A percentile compares a stretch with the other conserved stretches of the same genome.
Evolutionary conservation across 495 filamentous ascomycete genomes (phyloP).

Genomic region (Hypoxylon subgilvum): DNA sequence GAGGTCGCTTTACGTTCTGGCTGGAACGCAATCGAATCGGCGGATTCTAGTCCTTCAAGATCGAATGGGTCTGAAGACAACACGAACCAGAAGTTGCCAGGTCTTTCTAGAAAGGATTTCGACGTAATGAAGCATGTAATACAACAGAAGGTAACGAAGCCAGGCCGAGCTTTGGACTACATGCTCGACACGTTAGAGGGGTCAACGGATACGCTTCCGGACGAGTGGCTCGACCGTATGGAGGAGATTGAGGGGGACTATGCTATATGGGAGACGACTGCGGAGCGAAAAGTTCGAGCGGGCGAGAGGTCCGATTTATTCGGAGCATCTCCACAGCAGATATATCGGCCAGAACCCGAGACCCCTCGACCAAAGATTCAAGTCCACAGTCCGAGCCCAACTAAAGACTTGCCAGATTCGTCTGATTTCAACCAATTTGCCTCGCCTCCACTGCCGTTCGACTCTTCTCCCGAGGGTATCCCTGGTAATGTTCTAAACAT

Average conservation of each 20-base stretch:
- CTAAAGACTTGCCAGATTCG: slow-evolving; percentile 9
- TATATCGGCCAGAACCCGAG: slow-evolving; percentile 15
- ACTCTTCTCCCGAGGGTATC: slow-evolving; percentile 13
- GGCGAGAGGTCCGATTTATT: slow-evolving; percentile 36
- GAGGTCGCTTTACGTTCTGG: slow-evolving; percentile 68
- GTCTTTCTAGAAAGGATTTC: slow-evolving; percentile 59
- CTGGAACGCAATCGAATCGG: slow-evolving; percentile 61
- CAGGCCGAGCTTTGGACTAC: slow-evolving; percentile 76
- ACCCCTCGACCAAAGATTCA: slow-evolving; percentile 27
- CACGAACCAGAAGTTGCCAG: slow-evolving; percentile 4
- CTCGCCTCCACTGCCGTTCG: slow-evolving; percentile 26
- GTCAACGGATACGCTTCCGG: slow-evolving; percentile 79
- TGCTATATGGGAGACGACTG: slow-evolving; percentile 69
- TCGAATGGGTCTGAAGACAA: neutral
- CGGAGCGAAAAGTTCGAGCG: slow-evolving; percentile 49
- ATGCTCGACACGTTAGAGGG: slow-evolving; percentile 88
- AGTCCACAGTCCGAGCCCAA: slow-evolving; percentile 31
- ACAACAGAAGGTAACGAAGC: slow-evolving; percentile 68
- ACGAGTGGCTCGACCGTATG: slow-evolving; percentile 83
- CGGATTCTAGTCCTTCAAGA: slow-evolving; percentile 29
- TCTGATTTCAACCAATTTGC: slow-evolving; percentile 25
- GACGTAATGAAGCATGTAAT: slow-evolving; percentile 68
- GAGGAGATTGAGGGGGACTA: slow-evolving; percentile 83
- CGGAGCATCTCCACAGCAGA: neutral
- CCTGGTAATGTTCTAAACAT: neutral